Base-by-base conservation (phyloP, 2,329 filamentous ascomycete genomes). In the Pyrenochaeta sp. region DNA sequence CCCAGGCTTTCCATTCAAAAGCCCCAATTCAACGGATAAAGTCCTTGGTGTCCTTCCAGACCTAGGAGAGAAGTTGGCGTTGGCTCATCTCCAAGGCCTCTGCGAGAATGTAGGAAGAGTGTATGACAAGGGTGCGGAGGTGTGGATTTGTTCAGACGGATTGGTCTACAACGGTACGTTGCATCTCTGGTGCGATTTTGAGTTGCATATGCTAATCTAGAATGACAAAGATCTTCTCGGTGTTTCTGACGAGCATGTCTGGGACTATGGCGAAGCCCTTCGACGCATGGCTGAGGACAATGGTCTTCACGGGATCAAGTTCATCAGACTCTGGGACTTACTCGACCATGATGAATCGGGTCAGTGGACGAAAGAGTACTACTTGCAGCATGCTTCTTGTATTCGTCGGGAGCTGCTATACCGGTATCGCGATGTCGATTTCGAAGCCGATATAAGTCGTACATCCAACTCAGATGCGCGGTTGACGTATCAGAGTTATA, bases 1-100 rank as follows among this genome's bases (percentile, higher is more conserved):
- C 0, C 85, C 85, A 0, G 84, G 83, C 0, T 87, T 87, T 40
- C 84, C 85, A 0, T 87, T 85, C 76, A 87, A 87, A 61, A 85
- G 83, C 0, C 81, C 84, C 7, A 87, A 27, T 27, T 86, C 0
- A 63, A 64, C 23, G 0, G 74, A 78, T 27, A 87, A 87, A 50
- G 82, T 85, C 0, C 68, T 87, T 4, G 83, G 77, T 12, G 55
- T 51, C 1, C 56, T 78, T 5, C 78, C 77, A 2, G 78, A 80
- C 33, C 61, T 77, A 10, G 78, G 72, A 4, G 78, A 79, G 48
- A 72, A 77, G 44, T 57, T 79, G 35, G 77, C 77, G 4, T 62
- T 79, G 15, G 60, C 62, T 6, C 75, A 75, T 46, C 58, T 80
- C 41, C 75, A 79, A 35, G 69, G 71, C 0, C 59, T 80, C 2